Base-by-base conservation (phyloP, 2,329 filamentous ascomycete species). In the Cryphonectria parasitica region DNA sequence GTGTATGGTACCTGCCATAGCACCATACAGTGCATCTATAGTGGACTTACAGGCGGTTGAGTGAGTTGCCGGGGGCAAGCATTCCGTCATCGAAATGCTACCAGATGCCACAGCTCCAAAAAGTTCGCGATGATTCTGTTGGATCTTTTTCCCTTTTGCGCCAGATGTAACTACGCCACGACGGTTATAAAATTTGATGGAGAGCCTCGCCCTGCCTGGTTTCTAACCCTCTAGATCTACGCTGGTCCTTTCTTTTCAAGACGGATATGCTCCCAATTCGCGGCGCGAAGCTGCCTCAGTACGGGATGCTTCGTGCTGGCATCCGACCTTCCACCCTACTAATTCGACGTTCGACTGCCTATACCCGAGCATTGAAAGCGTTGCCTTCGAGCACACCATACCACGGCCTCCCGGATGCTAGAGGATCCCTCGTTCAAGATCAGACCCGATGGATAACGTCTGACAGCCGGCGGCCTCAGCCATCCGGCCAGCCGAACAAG, bases 301-400 rank as follows among this genome's bases (percentile, higher is more conserved):
- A 64, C 43, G 69, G 69, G n/a, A n/a, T 64, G 49, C 58, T 71
- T 67, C 69, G 66, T 45, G 66, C 66, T n/a, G 69, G 41, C n/a
- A 25, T 66, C 17, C 66, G 64, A 31, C 31, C 66, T 28, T 63
- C n/a, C 4, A 61, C 28, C 31, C 60, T 66, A 5, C 63, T 36
- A 11, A 11, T 66, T 7, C 66, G 54, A 28, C 17, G 41, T 22
- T 63, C 58, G 28, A 66, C 65, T 5, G n/a, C 41, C 10, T 36
- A n/a, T 4, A 3, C 1, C 3, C 70, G 66, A 36, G 34, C 62
- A 2, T 34, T 62, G n/a, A 8, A 15, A 22, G 34, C 22, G 10
- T 6, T 25, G 19, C 22, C 31, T 11, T 17, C 25, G 10, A 28
- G 28, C 11, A 68, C 56, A 25, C 11, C 41, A 25, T 5, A 2